Evolutionary conservation across 2,329 filamentous ascomycete species (phyloP).

Genomic region (Calycina herbarum): DNA sequence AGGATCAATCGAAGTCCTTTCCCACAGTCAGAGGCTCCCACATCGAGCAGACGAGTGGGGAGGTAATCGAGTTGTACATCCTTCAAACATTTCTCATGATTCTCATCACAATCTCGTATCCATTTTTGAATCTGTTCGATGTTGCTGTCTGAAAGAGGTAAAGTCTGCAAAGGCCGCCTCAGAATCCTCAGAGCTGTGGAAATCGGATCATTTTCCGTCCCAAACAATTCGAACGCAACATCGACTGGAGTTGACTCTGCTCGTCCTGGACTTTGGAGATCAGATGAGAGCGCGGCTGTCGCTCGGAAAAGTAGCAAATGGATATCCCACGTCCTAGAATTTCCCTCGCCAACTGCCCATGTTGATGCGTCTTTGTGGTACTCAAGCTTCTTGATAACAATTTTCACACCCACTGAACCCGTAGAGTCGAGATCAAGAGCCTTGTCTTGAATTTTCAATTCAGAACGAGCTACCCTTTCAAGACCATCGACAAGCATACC

Average conservation of each 20-base stretch:
- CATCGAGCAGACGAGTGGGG: constrained; percentile 15
- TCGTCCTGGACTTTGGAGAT: not conserved
- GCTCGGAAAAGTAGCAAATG: constrained; percentile 7
- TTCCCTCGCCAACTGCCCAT: not conserved
- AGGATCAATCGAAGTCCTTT: not conserved
- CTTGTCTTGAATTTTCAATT: not conserved
- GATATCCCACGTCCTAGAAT: not conserved
- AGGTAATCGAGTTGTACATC: constrained; percentile 7
- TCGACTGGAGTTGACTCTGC: not conserved
- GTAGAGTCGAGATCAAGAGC: not conserved
- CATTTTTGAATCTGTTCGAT: constrained; percentile 14
- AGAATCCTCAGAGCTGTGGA: constrained; percentile 11
- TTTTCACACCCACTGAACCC: not conserved
- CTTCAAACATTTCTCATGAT: constrained; percentile 9
- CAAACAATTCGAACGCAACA: constrained; percentile 20
- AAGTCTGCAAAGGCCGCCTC: constrained; percentile 12
- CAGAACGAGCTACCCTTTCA: not conserved
- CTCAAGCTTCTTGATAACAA: constrained; percentile 6
- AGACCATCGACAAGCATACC: constrained; percentile 6
- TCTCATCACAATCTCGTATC: constrained; percentile 14
- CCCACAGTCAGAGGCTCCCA: not conserved
- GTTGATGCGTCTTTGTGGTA: constrained; percentile 7
- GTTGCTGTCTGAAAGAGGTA: constrained; percentile 15
- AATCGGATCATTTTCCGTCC: constrained; percentile 10
- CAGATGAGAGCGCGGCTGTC: not conserved